A percentile compares a stretch with the other conserved stretches of the same genome.
Conservation (phyloP, 2,329 filamentous ascomycete genomes). For the Moelleriella libera region DNA sequence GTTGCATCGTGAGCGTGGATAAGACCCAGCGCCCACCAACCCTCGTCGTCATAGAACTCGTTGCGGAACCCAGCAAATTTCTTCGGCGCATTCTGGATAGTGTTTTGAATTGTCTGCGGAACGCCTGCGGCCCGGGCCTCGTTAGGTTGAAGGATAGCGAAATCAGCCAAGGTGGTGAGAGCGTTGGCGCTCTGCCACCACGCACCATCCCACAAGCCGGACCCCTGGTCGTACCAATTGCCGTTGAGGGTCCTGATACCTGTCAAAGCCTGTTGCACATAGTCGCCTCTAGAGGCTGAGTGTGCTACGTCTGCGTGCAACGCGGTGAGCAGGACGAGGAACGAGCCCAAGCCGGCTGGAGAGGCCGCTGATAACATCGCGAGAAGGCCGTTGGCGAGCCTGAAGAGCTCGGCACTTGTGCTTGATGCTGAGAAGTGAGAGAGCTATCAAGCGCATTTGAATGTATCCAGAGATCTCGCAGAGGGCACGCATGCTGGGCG, state of each 20-base stretch:
- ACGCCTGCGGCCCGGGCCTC: constrained; percentile 22
- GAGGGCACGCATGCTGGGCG: neutral
- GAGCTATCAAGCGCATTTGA: no score
- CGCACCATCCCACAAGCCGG: constrained; percentile 47
- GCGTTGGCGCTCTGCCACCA: constrained; percentile 66
- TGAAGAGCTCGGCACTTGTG: neutral
- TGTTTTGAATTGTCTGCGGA: constrained; percentile 25
- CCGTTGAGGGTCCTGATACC: constrained; percentile 33
- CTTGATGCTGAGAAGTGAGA: neutral
- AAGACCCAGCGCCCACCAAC: constrained; percentile 48
- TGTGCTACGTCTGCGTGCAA: neutral
- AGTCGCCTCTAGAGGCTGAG: constrained; percentile 7
- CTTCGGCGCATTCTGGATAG: constrained; percentile 28
- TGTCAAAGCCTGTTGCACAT: constrained; percentile 17
- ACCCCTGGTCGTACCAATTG: constrained; percentile 42
- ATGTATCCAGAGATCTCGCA: no score
- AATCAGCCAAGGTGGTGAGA: constrained; percentile 47
- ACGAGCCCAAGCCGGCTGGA: neutral
- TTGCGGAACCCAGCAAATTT: constrained; percentile 29
- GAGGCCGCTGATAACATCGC: neutral
- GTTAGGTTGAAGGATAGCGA: constrained; percentile 19
- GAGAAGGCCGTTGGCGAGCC: neutral
- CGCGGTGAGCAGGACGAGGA: neutral
- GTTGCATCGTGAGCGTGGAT: constrained; percentile 43
- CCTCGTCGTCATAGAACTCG: constrained; percentile 43